Percentiles rank a stretch among this genome's conserved stretches.
phyloP scores from a whole-genome alignment of 805 yeast genomes.

The Yueomyces sp. region DNA sequence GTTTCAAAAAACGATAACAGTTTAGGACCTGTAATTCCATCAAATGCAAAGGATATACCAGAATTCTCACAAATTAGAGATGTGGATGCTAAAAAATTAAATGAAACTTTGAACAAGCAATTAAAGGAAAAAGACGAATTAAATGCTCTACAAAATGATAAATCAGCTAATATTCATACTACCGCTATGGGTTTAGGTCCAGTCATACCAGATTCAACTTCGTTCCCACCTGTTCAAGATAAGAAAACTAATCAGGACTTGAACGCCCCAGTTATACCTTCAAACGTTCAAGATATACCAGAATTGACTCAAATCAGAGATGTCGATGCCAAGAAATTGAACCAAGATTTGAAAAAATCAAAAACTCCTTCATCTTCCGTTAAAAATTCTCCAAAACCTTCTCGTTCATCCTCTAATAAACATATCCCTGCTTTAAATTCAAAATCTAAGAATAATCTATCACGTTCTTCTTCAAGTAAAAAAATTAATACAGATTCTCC shows the following conservation, averaged over 20 bases:
- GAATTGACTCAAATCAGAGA: constrained; percentile 47
- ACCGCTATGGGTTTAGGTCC: too few relatives aligned
- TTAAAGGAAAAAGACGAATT: constrained; percentile 1
- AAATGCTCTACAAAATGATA: too few relatives aligned
- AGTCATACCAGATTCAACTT: too few relatives aligned
- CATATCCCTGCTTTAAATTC: not conserved
- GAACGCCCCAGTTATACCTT: constrained; percentile 38
- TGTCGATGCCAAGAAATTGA: constrained; percentile 47
- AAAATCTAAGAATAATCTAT: not conserved
- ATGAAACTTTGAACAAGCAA: constrained; percentile 27
- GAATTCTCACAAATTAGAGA: constrained; percentile 47
- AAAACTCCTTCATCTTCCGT: too few relatives aligned
- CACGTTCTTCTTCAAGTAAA: not conserved
- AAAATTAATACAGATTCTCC: not conserved
- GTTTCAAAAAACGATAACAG: constrained; percentile 31
- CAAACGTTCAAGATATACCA: constrained; percentile 46
- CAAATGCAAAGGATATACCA: constrained; percentile 46
- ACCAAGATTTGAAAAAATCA: constrained; percentile 20
- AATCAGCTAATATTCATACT: too few relatives aligned
- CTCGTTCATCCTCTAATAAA: not conserved
- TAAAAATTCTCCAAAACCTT: too few relatives aligned
- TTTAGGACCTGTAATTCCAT: constrained; percentile 49
- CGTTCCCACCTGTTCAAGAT: not conserved
- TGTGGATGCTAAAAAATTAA: constrained; percentile 47
- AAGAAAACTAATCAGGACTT: not conserved